These are phyloP conservation scores for Silene vulgaris DNA, from an alignment of 179 eudicot genomes.

Conservation along the genomic window DNA sequence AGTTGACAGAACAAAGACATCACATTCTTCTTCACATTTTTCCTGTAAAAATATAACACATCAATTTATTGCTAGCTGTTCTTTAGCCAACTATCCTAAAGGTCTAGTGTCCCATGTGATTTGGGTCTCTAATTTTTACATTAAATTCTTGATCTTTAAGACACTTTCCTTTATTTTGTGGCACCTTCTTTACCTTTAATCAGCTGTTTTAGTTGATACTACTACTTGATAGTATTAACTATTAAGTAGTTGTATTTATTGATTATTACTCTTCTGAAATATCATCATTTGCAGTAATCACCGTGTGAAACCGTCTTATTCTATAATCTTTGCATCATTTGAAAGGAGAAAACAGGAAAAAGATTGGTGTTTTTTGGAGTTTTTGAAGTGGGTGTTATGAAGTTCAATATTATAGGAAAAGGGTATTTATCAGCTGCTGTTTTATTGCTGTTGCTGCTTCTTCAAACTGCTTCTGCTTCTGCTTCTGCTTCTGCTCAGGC, in stretches of 20 bases:
- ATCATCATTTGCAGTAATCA: too few species aligned
- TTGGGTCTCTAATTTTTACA: slow-evolving; percentile 8
- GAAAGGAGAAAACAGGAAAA: neutral
- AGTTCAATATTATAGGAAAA: slow-evolving; percentile 17
- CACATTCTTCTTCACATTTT: neutral
- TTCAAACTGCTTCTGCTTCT: slow-evolving; percentile 19
- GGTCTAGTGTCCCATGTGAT: slow-evolving; percentile 29
- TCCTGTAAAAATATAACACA: neutral
- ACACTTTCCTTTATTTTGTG: neutral
- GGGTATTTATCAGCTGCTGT: slow-evolving; percentile 37
- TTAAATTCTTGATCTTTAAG: slow-evolving; percentile 12
- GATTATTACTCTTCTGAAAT: too few species aligned
- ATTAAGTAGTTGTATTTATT: too few species aligned
- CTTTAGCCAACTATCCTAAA: slow-evolving; percentile 17
- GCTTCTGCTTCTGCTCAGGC: slow-evolving; percentile 35
- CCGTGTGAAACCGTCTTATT: neutral
- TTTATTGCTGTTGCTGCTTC: slow-evolving; percentile 36
- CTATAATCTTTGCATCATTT: neutral
- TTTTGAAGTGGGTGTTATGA: slow-evolving; percentile 28
- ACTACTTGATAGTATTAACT: too few species aligned
- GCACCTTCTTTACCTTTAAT: slow-evolving; percentile 20
- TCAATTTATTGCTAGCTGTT: slow-evolving; percentile 30
- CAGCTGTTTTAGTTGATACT: neutral
- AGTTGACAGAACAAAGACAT: neutral
- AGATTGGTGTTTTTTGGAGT: slow-evolving; percentile 12